Evolutionary conservation across 768 basidiomycete species (phyloP).

Genomic region (Amanita exitialis): DNA sequence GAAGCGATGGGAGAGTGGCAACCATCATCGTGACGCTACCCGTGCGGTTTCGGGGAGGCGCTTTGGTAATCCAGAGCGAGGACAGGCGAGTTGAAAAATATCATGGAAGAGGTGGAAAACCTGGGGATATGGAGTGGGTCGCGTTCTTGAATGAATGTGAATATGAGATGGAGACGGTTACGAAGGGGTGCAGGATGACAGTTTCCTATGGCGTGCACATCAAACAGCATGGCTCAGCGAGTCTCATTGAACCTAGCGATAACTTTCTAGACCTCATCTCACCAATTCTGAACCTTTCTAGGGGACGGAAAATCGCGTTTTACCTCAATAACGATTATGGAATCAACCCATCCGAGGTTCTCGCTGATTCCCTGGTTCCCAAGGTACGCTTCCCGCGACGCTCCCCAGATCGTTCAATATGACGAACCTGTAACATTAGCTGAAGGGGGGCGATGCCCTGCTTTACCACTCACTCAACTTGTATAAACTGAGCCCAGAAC

Average conservation of each 20-base stretch:
- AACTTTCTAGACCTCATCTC: slow-evolving; percentile 62
- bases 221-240: slow-evolving; percentile 51
- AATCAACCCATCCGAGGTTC: slow-evolving; percentile 55
- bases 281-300: slow-evolving; percentile 60
- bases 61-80: slow-evolving; percentile 43
- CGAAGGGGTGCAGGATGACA: slow-evolving; percentile 58
- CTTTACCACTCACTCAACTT: slow-evolving; percentile 70
- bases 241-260: slow-evolving; percentile 65
- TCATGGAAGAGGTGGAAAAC: slow-evolving; percentile 48
- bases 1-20: slow-evolving; percentile 61
- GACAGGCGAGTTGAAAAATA: slow-evolving; percentile 55
- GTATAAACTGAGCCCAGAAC: slow-evolving; percentile 63
- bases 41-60: slow-evolving; percentile 63
- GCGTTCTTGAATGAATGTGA: slow-evolving; percentile 70
- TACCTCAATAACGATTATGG: slow-evolving; percentile 61
- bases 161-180: slow-evolving; percentile 61
- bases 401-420: background rate
- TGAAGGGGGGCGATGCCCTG: slow-evolving; percentile 69
- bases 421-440: slow-evolving; percentile 23
- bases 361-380: slow-evolving; percentile 65
- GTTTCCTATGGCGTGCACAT: slow-evolving; percentile 66
- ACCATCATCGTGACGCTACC: slow-evolving; percentile 69
- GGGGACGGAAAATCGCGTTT: slow-evolving; percentile 66
- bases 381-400: slow-evolving; percentile 34
- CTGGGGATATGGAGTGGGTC: slow-evolving; percentile 67